phyloP scores from a whole-genome alignment of 2,329 filamentous ascomycete genomes.

The Penicillium sp. region DNA sequence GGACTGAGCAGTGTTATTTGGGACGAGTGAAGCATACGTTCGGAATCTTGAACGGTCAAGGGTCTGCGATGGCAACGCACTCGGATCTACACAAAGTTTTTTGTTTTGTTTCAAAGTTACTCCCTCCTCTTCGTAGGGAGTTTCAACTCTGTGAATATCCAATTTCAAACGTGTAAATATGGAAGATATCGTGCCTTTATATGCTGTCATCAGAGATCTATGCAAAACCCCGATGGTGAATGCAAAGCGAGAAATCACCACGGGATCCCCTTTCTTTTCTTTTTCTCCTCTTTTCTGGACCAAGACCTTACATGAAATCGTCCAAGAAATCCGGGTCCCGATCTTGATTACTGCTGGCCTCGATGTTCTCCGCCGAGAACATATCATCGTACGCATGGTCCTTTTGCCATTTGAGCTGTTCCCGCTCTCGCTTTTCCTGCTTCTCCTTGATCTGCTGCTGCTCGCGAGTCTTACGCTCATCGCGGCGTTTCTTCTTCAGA shows the following conservation, averaged over 20 bases:
- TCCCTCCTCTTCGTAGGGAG: background rate
- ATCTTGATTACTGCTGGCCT: conserved; percentile 76
- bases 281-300: too few species aligned
- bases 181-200: conserved; percentile 1
- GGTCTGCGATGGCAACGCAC: background rate
- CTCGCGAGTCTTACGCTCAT: conserved; percentile 48
- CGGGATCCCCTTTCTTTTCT: too few species aligned
- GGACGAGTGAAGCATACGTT: conserved; percentile 20
- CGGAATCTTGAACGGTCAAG: background rate
- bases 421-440: conserved; percentile 61
- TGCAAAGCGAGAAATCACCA: background rate
- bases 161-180: too few species aligned
- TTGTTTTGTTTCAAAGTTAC: too few species aligned
- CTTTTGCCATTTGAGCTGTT: conserved; percentile 87
- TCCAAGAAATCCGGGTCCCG: conserved; percentile 68
- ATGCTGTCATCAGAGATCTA: conserved; percentile 1
- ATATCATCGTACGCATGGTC: conserved; percentile 97
- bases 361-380: conserved; percentile 76
- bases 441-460: conserved; percentile 38
- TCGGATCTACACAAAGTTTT: conserved; percentile 7
- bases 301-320: conserved; percentile 72
- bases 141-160: background rate
- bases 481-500: conserved; percentile 63
- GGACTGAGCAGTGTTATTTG: conserved; percentile 35
- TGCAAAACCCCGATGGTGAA: background rate